These are phyloP conservation scores for Adansonia grandidieri DNA, from an alignment of 441 rosid genomes.

Conservation along the genomic window DNA sequence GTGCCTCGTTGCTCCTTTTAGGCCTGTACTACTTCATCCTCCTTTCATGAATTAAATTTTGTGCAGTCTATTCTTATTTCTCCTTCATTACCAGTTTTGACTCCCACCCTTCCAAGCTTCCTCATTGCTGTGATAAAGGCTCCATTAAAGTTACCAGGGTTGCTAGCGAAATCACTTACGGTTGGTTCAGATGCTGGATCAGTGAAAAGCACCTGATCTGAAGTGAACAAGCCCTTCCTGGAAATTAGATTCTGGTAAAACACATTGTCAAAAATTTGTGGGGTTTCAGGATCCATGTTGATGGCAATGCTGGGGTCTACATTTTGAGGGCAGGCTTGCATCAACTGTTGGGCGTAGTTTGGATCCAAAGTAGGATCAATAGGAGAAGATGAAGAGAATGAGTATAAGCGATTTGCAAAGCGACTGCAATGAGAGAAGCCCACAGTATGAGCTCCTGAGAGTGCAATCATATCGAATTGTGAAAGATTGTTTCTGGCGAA, in stretches of 20 bases:
- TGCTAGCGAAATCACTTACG: no score
- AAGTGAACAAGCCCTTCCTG: not conserved
- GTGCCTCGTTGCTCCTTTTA: not conserved
- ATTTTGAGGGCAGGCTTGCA: not conserved
- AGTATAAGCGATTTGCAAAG: not conserved
- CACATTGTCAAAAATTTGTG: not conserved
- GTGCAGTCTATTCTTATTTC: not conserved
- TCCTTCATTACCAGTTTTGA: conserved; percentile 5
- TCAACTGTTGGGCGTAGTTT: not conserved
- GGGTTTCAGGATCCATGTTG: conserved; percentile 16
- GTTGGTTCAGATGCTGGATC: no score
- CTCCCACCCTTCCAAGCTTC: conserved; percentile 1
- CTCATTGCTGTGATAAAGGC: conserved; percentile 12
- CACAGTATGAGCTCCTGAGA: not conserved
- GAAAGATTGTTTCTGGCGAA: not conserved
- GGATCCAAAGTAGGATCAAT: not conserved
- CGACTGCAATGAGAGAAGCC: conserved; percentile 7
- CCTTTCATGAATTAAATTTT: not conserved
- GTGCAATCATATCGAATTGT: conserved; percentile 2
- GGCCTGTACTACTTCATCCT: not conserved
- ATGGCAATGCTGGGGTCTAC: conserved; percentile 34
- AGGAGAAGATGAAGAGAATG: no score
- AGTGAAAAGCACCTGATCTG: no score
- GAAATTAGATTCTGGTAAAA: not conserved
- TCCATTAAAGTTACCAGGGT: not conserved